These are phyloP conservation scores for Suhomyces kilbournensis DNA, from an alignment of 805 yeast genomes.

Conservation along the genomic window DNA sequence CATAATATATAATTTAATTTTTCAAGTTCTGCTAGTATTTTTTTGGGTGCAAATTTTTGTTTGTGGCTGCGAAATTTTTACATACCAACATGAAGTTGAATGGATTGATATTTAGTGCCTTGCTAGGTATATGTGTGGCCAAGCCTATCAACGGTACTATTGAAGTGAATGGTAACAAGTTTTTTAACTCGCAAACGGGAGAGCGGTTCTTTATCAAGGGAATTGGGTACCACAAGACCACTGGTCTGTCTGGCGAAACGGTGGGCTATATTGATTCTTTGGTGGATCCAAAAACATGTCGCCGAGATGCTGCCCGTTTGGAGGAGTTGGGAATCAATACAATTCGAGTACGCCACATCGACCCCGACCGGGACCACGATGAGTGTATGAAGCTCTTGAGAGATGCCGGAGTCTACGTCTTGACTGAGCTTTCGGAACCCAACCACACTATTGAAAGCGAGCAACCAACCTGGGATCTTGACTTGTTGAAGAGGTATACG, in stretches of 20 bases:
- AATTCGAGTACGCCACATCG: constrained; percentile 82
- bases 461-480: constrained; percentile 34
- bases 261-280: constrained; percentile 65
- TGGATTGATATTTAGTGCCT: neutral
- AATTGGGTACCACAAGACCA: constrained; percentile 78
- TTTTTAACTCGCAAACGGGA: constrained; percentile 68
- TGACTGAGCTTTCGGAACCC: constrained; percentile 38
- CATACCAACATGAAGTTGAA: neutral
- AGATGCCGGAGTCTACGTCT: constrained; percentile 34
- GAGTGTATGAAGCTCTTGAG: constrained; percentile 34
- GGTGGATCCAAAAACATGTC: constrained; percentile 65
- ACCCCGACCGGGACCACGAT: constrained; percentile 69
- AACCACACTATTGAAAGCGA: constrained; percentile 30
- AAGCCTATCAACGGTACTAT: constrained; percentile 38
- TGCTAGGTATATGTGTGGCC: neutral
- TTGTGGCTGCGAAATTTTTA: neutral
- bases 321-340: constrained; percentile 68
- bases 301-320: constrained; percentile 80
- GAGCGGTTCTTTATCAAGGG: constrained; percentile 86
- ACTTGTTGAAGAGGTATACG: constrained; percentile 26
- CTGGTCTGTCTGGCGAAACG: constrained; percentile 25
- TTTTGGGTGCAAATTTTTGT: neutral
- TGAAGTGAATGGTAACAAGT: constrained; percentile 68
- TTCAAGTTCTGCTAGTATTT: too few relatives aligned
- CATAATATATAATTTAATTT: too few relatives aligned